Evolutionary conservation across 345 rosid species (phyloP).

Genomic region (Brassica carinata): DNA sequence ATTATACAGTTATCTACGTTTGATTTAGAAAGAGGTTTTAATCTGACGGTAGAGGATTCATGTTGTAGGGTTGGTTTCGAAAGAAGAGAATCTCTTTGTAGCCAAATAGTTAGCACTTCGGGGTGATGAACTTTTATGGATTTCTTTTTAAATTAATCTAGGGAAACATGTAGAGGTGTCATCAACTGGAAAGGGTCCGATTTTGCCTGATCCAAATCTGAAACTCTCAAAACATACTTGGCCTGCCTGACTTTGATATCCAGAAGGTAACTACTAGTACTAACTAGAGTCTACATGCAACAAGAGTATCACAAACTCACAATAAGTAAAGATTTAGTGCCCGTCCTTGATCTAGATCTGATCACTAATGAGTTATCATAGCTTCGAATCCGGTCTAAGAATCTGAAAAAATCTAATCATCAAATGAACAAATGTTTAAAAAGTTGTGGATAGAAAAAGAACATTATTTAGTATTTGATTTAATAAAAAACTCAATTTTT

Average conservation of each 20-base stretch:
- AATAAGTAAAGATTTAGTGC: neutral
- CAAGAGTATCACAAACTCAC: neutral
- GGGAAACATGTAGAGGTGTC: neutral
- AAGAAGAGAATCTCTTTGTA: conserved; percentile 9
- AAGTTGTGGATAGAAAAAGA: neutral
- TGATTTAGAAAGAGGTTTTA: neutral
- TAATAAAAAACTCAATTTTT: neutral
- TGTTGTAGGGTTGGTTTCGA: neutral
- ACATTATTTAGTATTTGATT: neutral
- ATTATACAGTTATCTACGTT: neutral
- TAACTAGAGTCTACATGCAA: neutral
- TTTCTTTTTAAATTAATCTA: neutral
- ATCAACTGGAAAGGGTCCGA: neutral
- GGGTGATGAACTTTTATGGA: neutral
- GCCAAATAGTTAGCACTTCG: conserved; percentile 23
- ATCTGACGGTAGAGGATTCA: conserved; percentile 24
- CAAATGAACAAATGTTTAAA: neutral
- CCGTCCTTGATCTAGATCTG: neutral
- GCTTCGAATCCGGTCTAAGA: neutral
- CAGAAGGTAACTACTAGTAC: neutral
- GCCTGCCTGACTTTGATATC: neutral
- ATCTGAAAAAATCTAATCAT: neutral
- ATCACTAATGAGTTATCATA: neutral
- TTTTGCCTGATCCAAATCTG: neutral
- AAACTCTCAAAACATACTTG: neutral